Evolutionary conservation across 768 basidiomycete species (phyloP).

Genomic region (Rhizopogon rudus): DNA sequence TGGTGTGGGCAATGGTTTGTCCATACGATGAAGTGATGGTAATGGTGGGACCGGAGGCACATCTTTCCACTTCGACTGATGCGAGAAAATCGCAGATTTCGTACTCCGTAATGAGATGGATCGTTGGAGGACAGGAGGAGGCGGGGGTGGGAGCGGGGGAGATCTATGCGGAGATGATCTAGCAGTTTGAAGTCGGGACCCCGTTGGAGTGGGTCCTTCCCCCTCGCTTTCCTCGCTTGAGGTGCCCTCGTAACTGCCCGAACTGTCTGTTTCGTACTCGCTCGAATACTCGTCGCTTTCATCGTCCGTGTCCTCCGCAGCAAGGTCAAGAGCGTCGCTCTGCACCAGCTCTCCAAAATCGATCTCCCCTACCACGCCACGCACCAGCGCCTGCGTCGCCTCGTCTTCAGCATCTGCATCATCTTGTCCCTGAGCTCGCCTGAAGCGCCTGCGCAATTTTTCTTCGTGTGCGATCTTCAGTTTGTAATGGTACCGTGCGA

Average conservation of each 20-base stretch:
- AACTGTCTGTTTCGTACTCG: constrained; percentile 27
- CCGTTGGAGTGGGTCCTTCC: neutral
- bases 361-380: constrained; percentile 76
- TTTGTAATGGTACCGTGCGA: constrained; percentile 91
- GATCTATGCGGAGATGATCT: constrained; percentile 1
- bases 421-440: constrained; percentile 43
- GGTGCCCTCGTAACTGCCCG: constrained; percentile 8
- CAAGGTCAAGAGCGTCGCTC: constrained; percentile 77
- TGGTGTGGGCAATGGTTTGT: constrained; percentile 41
- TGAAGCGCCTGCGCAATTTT: constrained; percentile 84
- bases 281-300: constrained; percentile 32
- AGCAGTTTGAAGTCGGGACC: neutral
- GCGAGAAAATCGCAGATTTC: constrained; percentile 38
- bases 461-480: constrained; percentile 91
- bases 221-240: constrained; percentile 9
- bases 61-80: constrained; percentile 19
- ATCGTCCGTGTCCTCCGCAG: constrained; percentile 64
- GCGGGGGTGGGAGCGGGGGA: neutral
- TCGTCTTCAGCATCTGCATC: constrained; percentile 77
- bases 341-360: constrained; percentile 75
- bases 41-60: constrained; percentile 37
- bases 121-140: constrained; percentile 9
- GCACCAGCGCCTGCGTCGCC: constrained; percentile 73
- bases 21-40: constrained; percentile 25
- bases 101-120: constrained; percentile 43